phyloP scores from a whole-genome alignment of 1,284 basidiomycete species.

The Papiliotrema fonsecae region DNA sequence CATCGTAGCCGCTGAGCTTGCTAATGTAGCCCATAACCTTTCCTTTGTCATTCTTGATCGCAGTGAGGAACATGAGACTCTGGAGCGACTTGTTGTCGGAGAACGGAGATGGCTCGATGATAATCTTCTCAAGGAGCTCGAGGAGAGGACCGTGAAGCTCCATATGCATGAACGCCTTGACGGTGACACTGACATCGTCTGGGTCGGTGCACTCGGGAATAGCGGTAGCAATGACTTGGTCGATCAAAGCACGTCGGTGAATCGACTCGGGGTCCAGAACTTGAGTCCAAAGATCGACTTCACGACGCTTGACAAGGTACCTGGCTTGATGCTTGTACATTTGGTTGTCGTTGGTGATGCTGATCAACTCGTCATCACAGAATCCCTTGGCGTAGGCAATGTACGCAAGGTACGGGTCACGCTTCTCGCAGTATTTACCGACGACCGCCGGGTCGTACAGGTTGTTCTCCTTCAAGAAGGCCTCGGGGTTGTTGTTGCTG shows the following conservation, averaged over 20 bases:
- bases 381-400: slow-evolving; percentile 99
- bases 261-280: slow-evolving; percentile 87
- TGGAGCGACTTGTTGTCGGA: slow-evolving; percentile 95
- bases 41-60: slow-evolving; percentile 96
- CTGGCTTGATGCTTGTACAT: slow-evolving; percentile 99
- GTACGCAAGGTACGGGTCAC: slow-evolving; percentile 97
- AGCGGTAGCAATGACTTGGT: slow-evolving; percentile 92
- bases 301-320: slow-evolving; percentile 94
- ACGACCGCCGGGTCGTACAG: slow-evolving; percentile 89
- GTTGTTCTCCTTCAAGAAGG: slow-evolving; percentile 98
- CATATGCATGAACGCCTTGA: slow-evolving; percentile 97
- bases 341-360: slow-evolving; percentile 97
- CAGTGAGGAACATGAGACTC: slow-evolving; percentile 90
- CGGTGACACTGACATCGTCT: slow-evolving; percentile 96
- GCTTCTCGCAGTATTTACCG: slow-evolving; percentile 98
- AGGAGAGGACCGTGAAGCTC: slow-evolving; percentile 97
- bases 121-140: slow-evolving; percentile 97
- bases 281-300: slow-evolving; percentile 94
- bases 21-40: slow-evolving; percentile 99
- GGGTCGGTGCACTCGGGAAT: slow-evolving; percentile 97
- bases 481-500: slow-evolving; percentile 96
- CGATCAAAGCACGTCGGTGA: slow-evolving; percentile 87
- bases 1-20: slow-evolving; percentile 92
- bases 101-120: slow-evolving; percentile 95
- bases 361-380: slow-evolving; percentile 96